Percentiles rank a stretch among this genome's conserved stretches.
Conservation (phyloP, 140 eudicot species). For the Oenanthe javanica region DNA sequence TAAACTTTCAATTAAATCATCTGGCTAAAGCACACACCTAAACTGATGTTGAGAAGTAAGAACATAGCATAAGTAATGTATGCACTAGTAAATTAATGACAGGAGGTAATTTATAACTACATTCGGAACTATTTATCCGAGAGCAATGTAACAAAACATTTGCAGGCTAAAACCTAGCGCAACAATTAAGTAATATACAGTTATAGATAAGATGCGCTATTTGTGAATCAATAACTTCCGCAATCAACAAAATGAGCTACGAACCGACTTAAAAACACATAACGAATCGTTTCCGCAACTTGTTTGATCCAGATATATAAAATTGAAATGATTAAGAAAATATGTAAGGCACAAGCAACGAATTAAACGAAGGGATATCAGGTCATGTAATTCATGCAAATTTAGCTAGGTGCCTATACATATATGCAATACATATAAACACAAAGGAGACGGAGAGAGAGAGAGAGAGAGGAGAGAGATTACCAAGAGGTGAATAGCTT, state of each 20-base stretch:
- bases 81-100: background rate
- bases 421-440: background rate
- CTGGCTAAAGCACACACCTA: background rate
- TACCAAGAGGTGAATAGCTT: conserved; percentile 83
- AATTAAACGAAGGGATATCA: background rate
- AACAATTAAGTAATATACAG: background rate
- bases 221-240: too few relatives aligned
- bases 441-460: background rate
- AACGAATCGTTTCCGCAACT: background rate
- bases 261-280: background rate
- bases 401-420: background rate
- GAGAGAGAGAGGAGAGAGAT: background rate
- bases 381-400: background rate
- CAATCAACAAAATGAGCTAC: background rate
- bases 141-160: background rate
- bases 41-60: background rate
- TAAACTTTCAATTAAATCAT: background rate
- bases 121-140: background rate
- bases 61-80: background rate
- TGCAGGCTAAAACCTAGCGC: background rate
- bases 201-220: too few relatives aligned
- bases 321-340: background rate
- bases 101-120: background rate
- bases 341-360: background rate
- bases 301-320: background rate